Evolutionary conservation across 1,284 basidiomycete genomes (phyloP), one percentile per base, ranked within the genome.

Genomic region (Stygiomarasmius scandens): DNA sequence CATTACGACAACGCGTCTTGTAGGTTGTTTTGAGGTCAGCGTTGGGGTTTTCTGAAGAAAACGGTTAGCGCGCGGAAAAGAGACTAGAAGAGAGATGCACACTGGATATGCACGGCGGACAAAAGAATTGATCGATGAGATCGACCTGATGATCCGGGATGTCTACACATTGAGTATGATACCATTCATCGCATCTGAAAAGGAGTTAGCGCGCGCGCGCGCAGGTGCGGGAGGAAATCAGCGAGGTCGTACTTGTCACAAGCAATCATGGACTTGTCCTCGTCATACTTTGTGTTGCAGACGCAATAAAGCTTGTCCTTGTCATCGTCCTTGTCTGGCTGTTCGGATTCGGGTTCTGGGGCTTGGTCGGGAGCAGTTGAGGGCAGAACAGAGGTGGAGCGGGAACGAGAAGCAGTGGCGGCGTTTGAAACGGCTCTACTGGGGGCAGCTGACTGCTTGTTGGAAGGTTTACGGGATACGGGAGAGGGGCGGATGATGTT

Each of bases 201-300:
- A 27, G 41, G 46, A 51, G 29, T 48, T 49, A 60, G 63, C 43
- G 10, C n/a, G 38, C 23, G 45, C 44, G 22, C 58, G 41, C 9
- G 49, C 34, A 49, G 47, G 46, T 32, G 27, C 29, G 29, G 29
- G 27, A 49, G 24, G 56, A 11, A n/a, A n/a, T n/a, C 19, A 54
- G 27, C 22, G 50, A 47, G 56, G 45, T 69, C 80, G 46, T 63
- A 92, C 91, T 85, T 81, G 74, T 95, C 92, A 68, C 92, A 94
- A n/a, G 90, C 92, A 69, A 95, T 93, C 92, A 95, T 94, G 57
- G 87, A 81, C 59, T 81, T 77, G 67, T 92, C 89, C 67, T 92
- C 90, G 62, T 94, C 89, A 63, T 94, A 93, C 62, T 77, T 80
- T 22, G 86, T 89, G 72, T 89, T 84, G 75, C 92, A 94, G 10